Conservation (phyloP, 176 grass and related monocot genomes). For the Musa acuminata region DNA sequence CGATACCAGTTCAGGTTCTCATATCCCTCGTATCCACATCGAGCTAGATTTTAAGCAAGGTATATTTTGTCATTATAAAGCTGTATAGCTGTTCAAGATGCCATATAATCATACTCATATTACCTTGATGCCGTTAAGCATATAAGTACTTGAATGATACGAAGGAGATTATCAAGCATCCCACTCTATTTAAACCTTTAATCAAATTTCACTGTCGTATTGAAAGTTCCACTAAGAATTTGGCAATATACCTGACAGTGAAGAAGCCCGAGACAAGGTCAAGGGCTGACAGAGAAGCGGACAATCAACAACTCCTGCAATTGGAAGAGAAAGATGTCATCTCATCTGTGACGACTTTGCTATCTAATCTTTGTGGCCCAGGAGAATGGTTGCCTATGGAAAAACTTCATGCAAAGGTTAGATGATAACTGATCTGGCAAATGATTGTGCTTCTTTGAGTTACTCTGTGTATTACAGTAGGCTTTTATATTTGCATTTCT, state of each 20-base stretch:
- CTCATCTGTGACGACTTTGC: constrained; percentile 76
- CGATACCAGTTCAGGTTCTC: too few relatives aligned
- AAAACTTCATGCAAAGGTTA: constrained; percentile 82
- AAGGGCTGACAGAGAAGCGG: constrained; percentile 66
- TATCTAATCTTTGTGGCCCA: constrained; percentile 81
- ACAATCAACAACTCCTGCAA: constrained; percentile 64
- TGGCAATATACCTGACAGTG: constrained; percentile 25
- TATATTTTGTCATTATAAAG: too few relatives aligned
- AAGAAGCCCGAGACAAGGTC: constrained; percentile 59
- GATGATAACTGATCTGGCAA: background rate
- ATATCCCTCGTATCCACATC: too few relatives aligned
- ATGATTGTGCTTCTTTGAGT: background rate
- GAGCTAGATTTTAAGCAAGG: too few relatives aligned
- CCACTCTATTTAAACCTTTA: background rate
- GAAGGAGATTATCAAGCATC: background rate
- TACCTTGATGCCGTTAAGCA: too few relatives aligned
- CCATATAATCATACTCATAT: too few relatives aligned
- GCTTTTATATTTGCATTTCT: background rate
- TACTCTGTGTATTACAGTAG: background rate
- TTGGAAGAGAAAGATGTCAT: constrained; percentile 83
- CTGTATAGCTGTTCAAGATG: too few relatives aligned
- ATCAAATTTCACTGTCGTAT: background rate
- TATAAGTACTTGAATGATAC: background rate
- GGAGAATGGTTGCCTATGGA: constrained; percentile 87
- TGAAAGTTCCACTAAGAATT: background rate